Base-by-base conservation (phyloP, 768 basidiomycete genomes). In the Tremella yokohamensis region DNA sequence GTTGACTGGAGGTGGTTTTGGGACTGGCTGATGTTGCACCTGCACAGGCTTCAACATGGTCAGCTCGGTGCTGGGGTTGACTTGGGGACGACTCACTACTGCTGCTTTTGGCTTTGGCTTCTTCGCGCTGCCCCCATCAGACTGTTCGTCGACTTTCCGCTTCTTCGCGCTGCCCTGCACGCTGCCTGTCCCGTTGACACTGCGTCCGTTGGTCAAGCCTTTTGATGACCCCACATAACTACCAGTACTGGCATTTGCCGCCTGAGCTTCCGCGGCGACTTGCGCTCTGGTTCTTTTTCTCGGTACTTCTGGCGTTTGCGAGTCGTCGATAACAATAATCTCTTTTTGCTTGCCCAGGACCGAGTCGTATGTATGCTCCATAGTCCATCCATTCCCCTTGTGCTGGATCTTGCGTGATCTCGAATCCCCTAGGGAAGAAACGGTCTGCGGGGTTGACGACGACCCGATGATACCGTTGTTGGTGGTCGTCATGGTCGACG, bases 321-420 rank as follows among this genome's bases (percentile, higher is more conserved):
- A 63, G 56, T 73, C 71, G 40, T 73, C 65, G n/a, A 73, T 70
- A 12, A 73, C 71, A 13, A 73, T 68, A 29, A 73, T 57, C 40
- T 73, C 71, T 44, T 70, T 70, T 51, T 58, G 58, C 40, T 64
- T 58, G 9, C 71, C 71, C 6, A 34, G 29, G 12, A 63, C 60
- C 6, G 66, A 68, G 47, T 70, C 68, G 40, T 65, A 70, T 2
- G 68, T 73, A 42, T 70, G 68, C 56, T 73, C 71, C 57, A 66
- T 66, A 6, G 66, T 70, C 69, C 69, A 73, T 38, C 71, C 71
- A 42, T 70, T 73, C 0, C 64, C 66, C 34, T 70, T 69, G 44
- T 52, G 39, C 52, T 50, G 18, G 42, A 42, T 25, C 52, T 58
- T 50, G 25, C 49, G 49, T 2, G 45, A 40, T 25, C 45, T 49